phyloP scores from a whole-genome alignment of 768 basidiomycete species.

The Chalciporus piperatus region DNA sequence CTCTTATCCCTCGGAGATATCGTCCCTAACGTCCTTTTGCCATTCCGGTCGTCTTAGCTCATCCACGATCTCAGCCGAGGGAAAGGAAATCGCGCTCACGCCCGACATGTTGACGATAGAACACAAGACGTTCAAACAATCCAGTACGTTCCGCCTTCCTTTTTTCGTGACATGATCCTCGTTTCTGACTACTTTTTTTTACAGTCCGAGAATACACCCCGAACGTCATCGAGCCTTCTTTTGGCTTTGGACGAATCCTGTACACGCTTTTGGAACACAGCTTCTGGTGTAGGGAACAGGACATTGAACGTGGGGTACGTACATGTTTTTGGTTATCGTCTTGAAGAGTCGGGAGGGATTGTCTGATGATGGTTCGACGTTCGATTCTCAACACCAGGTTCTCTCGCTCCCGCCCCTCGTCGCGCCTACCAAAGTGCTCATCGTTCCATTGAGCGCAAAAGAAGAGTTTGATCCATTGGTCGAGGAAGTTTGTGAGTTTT shows the following conservation, averaged over 20 bases:
- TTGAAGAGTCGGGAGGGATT: not conserved
- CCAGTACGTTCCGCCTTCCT: slow-evolving; percentile 47
- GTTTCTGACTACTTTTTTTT: slow-evolving; percentile 18
- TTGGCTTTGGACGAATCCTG: slow-evolving; percentile 94
- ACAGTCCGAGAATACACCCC: slow-evolving; percentile 93
- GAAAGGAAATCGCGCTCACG: slow-evolving; percentile 67
- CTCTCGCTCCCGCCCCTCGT: slow-evolving; percentile 86
- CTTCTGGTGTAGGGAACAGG: slow-evolving; percentile 93
- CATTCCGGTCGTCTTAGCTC: slow-evolving; percentile 36
- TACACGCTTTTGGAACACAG: slow-evolving; percentile 93
- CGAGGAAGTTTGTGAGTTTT: slow-evolving; percentile 83
- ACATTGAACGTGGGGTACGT: slow-evolving; percentile 82
- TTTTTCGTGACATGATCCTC: slow-evolving; percentile 10
- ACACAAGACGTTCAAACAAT: slow-evolving; percentile 83
- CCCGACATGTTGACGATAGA: slow-evolving; percentile 75
- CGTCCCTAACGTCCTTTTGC: not conserved
- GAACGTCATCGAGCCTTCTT: slow-evolving; percentile 98
- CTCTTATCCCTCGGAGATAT: slow-evolving; percentile 9
- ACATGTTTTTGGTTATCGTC: slow-evolving; percentile 8
- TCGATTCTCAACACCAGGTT: slow-evolving; percentile 47
- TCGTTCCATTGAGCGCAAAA: slow-evolving; percentile 89
- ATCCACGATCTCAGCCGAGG: slow-evolving; percentile 57
- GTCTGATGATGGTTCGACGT: not conserved
- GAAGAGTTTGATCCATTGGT: slow-evolving; percentile 83
- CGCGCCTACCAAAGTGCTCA: slow-evolving; percentile 95